Evolutionary conservation across 352 stramenopile species (phyloP), one percentile per base, ranked within the genome.

Genomic region (Phytophthora idaei): DNA sequence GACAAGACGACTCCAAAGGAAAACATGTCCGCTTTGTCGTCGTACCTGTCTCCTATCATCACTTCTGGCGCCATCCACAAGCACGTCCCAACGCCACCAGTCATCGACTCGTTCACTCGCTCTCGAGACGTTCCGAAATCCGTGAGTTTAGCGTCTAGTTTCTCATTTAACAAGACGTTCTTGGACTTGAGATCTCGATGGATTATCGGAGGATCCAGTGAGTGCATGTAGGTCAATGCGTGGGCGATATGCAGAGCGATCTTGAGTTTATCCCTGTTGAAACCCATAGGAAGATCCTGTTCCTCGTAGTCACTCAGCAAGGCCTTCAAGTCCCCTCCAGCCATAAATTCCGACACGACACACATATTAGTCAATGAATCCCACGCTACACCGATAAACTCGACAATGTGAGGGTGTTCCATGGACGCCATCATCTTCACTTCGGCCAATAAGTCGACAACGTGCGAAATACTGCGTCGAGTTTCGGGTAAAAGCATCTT

Each of bases 281-380:
- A 81, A 4, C 76, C 76, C 15, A 57, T 56, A 1, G 64, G 62
- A 21, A 53, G 39, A 1, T 71, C 2, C 1, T 66, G 64, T 10
- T 69, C 53, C 17, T 73, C 61, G 41, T 69, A 73, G 21, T 74
- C 55, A 10, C 32, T 68, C 34, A 90, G 39, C 12, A 88, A 42
- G 0, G 64, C 62, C 17, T 79, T 74, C 36, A 90, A 73, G 53
- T 89, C 76, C 5, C 79, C 81, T 42, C 81, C 79, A 37, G 66
- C 72, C 76, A 89, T 83, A 55, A 77, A 89, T 58, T 90, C 78
- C 11, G 78, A 79, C 17, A 90, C 55, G 8, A 88, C 65, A 14
- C 76, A 77, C 31, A 89, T 71, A 3, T 87, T 78, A 0, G 56
- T 62, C 11, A 87, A 60, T 10, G 64, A 71, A 31, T 87, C 73